A percentile compares a stretch with the other conserved stretches of the same genome.
phyloP scores from a whole-genome alignment of 2,329 filamentous ascomycete species.

The Dichotomopilus funicola region DNA sequence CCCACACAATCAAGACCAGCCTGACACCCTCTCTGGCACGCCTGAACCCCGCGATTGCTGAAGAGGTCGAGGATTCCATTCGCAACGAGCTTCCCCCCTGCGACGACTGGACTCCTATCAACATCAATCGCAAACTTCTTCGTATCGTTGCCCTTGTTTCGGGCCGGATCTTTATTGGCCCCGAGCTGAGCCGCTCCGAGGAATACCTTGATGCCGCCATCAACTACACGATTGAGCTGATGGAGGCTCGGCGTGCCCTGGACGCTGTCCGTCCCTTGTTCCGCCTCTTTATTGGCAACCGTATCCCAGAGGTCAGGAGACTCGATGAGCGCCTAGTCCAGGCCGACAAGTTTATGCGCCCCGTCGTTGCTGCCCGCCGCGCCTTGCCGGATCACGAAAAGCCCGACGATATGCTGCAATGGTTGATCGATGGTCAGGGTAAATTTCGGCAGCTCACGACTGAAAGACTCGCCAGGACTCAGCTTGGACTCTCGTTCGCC shows the following conservation, averaged over 20 bases:
- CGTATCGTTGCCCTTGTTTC: conserved; percentile 42
- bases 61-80: conserved; percentile 33
- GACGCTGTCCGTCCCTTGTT: conserved; percentile 27
- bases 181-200: conserved; percentile 39
- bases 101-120: conserved; percentile 36
- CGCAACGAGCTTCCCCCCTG: conserved; percentile 30
- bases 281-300: conserved; percentile 29
- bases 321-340: conserved; percentile 29
- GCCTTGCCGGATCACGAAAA: conserved; percentile 24
- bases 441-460: conserved; percentile 29
- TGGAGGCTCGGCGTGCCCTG: conserved; percentile 30
- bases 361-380: conserved; percentile 30
- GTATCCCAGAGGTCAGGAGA: conserved; percentile 31
- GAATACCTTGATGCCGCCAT: conserved; percentile 42
- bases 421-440: conserved; percentile 36
- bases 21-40: conserved; percentile 32
- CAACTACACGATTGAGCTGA: conserved; percentile 40
- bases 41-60: conserved; percentile 33
- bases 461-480: conserved; percentile 34
- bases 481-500: conserved; percentile 41
- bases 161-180: conserved; percentile 42
- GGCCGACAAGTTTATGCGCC: conserved; percentile 31
- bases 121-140: conserved; percentile 36
- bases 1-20: conserved; percentile 28
- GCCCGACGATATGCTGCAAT: conserved; percentile 43